Evolutionary conservation across 257 asterid genomes (phyloP).

Genomic region (Jacaranda mimosifolia): DNA sequence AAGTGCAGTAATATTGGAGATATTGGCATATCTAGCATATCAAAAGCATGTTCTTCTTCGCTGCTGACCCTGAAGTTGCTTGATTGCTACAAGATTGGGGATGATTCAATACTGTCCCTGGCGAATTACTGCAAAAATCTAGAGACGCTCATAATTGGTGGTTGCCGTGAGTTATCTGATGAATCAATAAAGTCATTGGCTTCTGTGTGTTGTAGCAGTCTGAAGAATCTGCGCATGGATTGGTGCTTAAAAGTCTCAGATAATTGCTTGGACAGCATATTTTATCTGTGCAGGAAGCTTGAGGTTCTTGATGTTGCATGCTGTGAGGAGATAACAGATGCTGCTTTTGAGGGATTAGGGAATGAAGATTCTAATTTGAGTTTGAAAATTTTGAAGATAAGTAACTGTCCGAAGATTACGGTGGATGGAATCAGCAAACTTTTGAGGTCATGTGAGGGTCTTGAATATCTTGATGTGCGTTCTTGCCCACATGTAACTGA

Average conservation of each 20-base stretch:
- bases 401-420: constrained; percentile 83
- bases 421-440: constrained; percentile 68
- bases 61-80: constrained; percentile 70
- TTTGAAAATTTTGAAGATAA: constrained; percentile 73
- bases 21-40: constrained; percentile 61
- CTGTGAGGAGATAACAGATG: constrained; percentile 89
- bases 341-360: constrained; percentile 75
- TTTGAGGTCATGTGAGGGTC: constrained; percentile 65
- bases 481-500: constrained; percentile 82
- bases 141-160: constrained; percentile 82
- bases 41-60: constrained; percentile 71
- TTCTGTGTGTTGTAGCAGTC: constrained; percentile 60
- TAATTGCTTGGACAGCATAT: constrained; percentile 58
- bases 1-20: constrained; percentile 88
- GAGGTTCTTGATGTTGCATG: constrained; percentile 93
- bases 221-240: constrained; percentile 88
- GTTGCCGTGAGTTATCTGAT: constrained; percentile 77
- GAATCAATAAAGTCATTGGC: constrained; percentile 75
- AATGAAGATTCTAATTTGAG: constrained; percentile 50
- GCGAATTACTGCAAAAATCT: constrained; percentile 70
- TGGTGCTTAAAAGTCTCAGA: constrained; percentile 90
- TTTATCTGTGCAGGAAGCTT: constrained; percentile 68
- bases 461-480: constrained; percentile 86
- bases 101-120: constrained; percentile 66
- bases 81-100: constrained; percentile 85